Conservation (phyloP, 768 basidiomycete genomes). For the Macrolepiota albuminosa region DNA sequence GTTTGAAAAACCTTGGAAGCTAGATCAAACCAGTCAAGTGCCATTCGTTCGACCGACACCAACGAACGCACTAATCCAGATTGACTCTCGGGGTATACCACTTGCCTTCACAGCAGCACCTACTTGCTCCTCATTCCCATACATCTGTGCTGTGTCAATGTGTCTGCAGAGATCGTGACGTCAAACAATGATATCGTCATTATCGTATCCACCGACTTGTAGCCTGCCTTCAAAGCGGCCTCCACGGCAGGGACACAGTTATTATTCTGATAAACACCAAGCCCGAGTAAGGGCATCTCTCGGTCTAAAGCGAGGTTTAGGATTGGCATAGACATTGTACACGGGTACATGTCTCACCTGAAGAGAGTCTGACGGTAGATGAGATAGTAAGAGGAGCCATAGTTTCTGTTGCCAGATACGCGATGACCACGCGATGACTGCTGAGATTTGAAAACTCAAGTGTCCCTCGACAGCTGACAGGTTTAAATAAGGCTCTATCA, state of each 20-base stretch:
- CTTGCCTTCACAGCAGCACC: conserved; percentile 57
- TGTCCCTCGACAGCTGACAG: background rate
- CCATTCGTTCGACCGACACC: background rate
- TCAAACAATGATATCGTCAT: background rate
- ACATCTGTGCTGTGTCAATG: conserved; percentile 67
- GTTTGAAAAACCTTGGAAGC: conserved; percentile 51
- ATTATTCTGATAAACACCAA: conserved; percentile 67
- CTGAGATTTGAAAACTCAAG: background rate
- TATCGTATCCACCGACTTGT: conserved; percentile 31
- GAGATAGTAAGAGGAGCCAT: conserved; percentile 2
- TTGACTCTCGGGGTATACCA: conserved; percentile 47
- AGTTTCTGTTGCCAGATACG: too few species aligned
- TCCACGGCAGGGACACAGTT: conserved; percentile 47
- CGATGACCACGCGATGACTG: background rate
- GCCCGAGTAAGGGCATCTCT: conserved; percentile 59
- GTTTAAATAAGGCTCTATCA: background rate
- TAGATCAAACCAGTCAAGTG: conserved; percentile 18
- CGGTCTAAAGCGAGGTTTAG: conserved; percentile 29
- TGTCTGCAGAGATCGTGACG: conserved; percentile 37
- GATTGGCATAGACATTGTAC: background rate
- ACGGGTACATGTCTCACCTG: background rate
- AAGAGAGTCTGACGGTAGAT: conserved; percentile 12
- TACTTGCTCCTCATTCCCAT: conserved; percentile 59
- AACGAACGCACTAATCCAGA: conserved; percentile 57
- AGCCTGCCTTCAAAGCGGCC: conserved; percentile 60